Conservation (phyloP, 2,329 filamentous ascomycete genomes). For the Fusarium decemcellulare region DNA sequence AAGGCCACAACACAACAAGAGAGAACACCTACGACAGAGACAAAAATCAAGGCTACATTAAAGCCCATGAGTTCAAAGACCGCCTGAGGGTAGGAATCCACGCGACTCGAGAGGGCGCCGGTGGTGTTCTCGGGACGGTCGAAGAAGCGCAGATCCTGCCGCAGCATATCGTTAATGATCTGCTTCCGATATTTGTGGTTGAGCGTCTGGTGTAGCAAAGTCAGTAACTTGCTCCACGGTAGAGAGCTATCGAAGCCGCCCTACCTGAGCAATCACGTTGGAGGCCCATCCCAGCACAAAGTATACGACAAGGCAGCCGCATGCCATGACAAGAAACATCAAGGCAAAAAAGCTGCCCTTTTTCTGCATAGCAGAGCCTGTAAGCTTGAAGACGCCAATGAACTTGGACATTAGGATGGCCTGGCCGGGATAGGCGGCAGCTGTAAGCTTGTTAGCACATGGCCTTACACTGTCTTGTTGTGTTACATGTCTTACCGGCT, state of each 20-base stretch:
- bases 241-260: too few species aligned
- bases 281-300: conserved; percentile 54
- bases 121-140: conserved; percentile 58
- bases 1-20: conserved; percentile 59
- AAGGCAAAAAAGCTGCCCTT: conserved; percentile 66
- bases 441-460: too few species aligned
- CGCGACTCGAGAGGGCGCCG: conserved; percentile 53
- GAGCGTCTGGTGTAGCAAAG: neutral
- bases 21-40: conserved; percentile 54
- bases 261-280: conserved; percentile 50
- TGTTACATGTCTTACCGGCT: too few species aligned
- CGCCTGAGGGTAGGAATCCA: conserved; percentile 55
- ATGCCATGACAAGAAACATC: conserved; percentile 68
- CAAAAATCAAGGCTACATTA: conserved; percentile 57
- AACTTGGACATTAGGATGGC: conserved; percentile 59
- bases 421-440: conserved; percentile 58
- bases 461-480: too few species aligned
- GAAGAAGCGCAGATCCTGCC: conserved; percentile 60
- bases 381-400: conserved; percentile 57
- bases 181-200: conserved; percentile 45
- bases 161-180: conserved; percentile 51
- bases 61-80: conserved; percentile 60
- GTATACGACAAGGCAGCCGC: conserved; percentile 61
- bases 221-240: too few species aligned
- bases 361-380: conserved; percentile 49